phyloP scores from a whole-genome alignment of 306 rosid species.

The Prunus mongolica region DNA sequence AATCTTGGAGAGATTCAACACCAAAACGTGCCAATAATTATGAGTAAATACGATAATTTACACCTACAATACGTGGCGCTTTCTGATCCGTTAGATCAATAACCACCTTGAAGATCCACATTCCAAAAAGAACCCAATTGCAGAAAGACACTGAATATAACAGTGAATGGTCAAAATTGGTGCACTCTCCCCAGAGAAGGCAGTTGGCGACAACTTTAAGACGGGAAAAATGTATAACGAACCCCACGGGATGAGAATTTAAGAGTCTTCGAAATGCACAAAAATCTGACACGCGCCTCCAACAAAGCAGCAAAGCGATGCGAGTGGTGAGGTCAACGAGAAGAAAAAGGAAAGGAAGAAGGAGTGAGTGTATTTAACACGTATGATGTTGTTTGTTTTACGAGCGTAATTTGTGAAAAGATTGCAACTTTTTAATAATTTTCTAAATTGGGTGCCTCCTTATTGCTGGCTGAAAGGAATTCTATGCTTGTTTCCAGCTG shows the following conservation, averaged over 20 bases:
- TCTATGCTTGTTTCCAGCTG: not conserved
- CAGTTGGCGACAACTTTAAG: not conserved
- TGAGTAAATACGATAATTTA: not conserved
- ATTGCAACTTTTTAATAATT: not conserved
- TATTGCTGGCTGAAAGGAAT: not conserved
- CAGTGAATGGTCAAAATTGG: no score
- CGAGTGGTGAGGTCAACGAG: not conserved
- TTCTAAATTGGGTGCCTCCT: not conserved
- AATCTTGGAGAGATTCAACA: not conserved
- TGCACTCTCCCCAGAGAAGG: not conserved
- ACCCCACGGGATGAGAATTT: not conserved
- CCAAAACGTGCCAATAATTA: not conserved
- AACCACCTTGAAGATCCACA: not conserved
- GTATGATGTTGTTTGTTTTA: not conserved
- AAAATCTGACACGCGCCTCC: constrained; percentile 4
- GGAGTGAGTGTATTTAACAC: not conserved
- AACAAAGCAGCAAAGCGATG: not conserved
- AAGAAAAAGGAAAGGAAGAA: not conserved
- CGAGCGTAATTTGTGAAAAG: not conserved
- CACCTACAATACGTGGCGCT: not conserved
- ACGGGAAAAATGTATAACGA: not conserved
- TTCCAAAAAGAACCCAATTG: not conserved
- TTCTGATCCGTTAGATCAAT: not conserved
- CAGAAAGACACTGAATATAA: no score
- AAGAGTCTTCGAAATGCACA: not conserved